phyloP scores from a whole-genome alignment of 75 land plant genomes.

The Larix kaempferi region DNA sequence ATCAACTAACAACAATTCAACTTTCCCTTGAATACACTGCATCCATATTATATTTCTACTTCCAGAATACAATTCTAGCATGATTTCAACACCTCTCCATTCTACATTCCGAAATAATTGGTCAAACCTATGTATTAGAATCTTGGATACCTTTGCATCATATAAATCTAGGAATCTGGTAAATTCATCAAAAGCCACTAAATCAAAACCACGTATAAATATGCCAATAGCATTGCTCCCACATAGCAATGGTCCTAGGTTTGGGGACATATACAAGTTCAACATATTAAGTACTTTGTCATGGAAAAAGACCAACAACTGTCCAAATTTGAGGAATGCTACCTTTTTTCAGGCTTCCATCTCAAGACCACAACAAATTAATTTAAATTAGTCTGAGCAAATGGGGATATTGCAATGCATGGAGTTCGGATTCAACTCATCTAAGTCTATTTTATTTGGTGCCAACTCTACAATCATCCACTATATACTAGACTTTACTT shows the following conservation, averaged over 20 bases:
- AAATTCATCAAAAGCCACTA: neutral
- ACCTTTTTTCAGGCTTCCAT: neutral
- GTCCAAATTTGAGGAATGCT: neutral
- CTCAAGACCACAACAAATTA: neutral
- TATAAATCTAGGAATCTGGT: neutral
- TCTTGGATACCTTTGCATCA: neutral
- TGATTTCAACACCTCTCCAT: neutral
- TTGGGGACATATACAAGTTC: neutral
- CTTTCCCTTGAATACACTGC: neutral
- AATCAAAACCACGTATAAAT: neutral
- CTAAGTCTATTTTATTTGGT: neutral
- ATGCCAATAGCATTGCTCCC: neutral
- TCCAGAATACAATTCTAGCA: neutral
- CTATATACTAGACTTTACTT: neutral
- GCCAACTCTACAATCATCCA: slow-evolving; percentile 8
- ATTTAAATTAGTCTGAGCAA: neutral
- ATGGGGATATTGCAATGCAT: neutral
- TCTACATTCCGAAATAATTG: neutral
- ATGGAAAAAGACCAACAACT: neutral
- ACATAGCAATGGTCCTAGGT: neutral
- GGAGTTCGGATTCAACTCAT: neutral
- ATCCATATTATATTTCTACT: neutral
- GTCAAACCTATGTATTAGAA: neutral
- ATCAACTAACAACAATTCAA: neutral
- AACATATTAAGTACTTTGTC: neutral